phyloP scores from a whole-genome alignment of 73 alveolate genomes.

The Paramecium sonneborni region DNA sequence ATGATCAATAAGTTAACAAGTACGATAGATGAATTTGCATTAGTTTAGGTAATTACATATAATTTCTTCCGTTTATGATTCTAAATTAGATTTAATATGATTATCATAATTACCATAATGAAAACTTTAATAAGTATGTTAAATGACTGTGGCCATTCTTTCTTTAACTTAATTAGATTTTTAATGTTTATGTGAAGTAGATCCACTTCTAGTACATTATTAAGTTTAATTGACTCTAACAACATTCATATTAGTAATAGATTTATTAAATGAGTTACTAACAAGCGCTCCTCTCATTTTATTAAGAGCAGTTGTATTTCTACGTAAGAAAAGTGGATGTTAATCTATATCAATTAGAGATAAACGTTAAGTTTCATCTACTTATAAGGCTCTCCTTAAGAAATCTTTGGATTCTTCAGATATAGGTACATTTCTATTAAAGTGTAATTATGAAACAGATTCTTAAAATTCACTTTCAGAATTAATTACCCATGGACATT shows the following conservation, averaged over 20 bases:
- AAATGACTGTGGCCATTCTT: background rate
- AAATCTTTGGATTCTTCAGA: constrained; percentile 46
- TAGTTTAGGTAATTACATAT: background rate
- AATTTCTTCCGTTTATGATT: background rate
- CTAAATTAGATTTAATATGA: background rate
- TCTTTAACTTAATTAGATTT: background rate
- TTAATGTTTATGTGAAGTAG: constrained; percentile 41
- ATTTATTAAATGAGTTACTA: constrained; percentile 29
- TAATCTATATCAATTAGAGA: background rate
- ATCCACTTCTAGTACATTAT: constrained; percentile 1
- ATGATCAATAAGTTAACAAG: constrained; percentile 27
- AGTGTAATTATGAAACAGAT: constrained; percentile 27
- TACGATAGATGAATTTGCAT: constrained; percentile 31
- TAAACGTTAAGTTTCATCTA: constrained; percentile 11
- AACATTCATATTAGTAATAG: background rate
- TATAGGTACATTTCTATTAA: constrained; percentile 3
- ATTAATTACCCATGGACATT: constrained; percentile 54
- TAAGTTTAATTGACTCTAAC: background rate
- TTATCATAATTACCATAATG: background rate
- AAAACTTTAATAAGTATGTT: constrained; percentile 14
- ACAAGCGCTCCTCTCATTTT: background rate
- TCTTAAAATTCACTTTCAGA: constrained; percentile 24
- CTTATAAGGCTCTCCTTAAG: constrained; percentile 7
- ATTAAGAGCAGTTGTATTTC: constrained; percentile 18
- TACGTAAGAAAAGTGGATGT: constrained; percentile 13